phyloP scores from a whole-genome alignment of 2,329 filamentous ascomycete species.

The Ascochyta pisi region DNA sequence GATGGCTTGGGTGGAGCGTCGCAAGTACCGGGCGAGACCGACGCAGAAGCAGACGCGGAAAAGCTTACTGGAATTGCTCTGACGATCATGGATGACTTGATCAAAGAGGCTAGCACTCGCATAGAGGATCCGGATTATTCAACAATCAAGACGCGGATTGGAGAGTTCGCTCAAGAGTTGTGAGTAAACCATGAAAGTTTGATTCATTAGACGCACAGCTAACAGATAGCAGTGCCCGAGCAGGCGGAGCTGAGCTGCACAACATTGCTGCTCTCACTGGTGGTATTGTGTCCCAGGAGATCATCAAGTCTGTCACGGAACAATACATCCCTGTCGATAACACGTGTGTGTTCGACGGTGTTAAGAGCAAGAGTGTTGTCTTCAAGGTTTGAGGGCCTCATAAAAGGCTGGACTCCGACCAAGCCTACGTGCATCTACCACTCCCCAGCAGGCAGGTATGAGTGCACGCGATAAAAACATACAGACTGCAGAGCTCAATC shows the following conservation, averaged over 20 bases:
- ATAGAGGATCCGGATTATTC: constrained; percentile 53
- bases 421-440: too few relatives aligned
- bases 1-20: constrained; percentile 44
- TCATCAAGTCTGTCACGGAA: constrained; percentile 84
- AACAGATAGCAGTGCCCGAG: constrained; percentile 63
- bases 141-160: constrained; percentile 45
- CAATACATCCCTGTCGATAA: constrained; percentile 72
- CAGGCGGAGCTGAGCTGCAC: constrained; percentile 85
- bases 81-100: constrained; percentile 50
- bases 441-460: neutral
- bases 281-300: constrained; percentile 94
- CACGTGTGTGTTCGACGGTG: constrained; percentile 68
- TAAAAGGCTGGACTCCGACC: too few relatives aligned
- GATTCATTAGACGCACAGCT: neutral
- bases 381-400: constrained; percentile 50
- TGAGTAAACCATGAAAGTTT: constrained; percentile 46
- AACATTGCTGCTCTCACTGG: constrained; percentile 88
- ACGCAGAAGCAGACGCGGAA: constrained; percentile 43
- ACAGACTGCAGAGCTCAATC: neutral
- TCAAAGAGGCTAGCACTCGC: constrained; percentile 50
- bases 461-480: neutral
- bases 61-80: constrained; percentile 54
- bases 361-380: constrained; percentile 62
- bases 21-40: constrained; percentile 46
- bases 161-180: constrained; percentile 53